Evolutionary conservation across 352 stramenopile genomes (phyloP), one percentile per base, ranked within the genome.

Genomic region (Globisporangium nodosum): DNA sequence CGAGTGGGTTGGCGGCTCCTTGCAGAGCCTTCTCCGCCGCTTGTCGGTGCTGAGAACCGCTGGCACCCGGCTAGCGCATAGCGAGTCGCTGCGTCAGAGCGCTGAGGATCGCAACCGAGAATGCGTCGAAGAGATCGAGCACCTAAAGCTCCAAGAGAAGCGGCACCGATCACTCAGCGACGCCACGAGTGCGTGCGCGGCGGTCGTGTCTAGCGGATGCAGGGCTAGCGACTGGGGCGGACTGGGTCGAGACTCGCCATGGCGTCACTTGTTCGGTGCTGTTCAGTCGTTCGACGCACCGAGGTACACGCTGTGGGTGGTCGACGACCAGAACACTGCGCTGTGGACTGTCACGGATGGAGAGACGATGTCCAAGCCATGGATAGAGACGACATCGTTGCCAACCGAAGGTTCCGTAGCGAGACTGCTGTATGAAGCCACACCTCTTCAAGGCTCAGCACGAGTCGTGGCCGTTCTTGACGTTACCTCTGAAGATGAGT

Each of bases 1-100:
- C 3, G 48, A 61, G 27, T 66, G 60, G 60, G 31, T 49, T 15
- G 24, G 60, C 6, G 31, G 4, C 20, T 52, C 48, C 30, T 24
- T 61, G 4, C 47, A 46, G 20, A 21, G 30, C 9, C 47, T 66
- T 15, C 24, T 66, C 11, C 18, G 48, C 0, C 47, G 50, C 6
- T 59, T 47, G 35, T 35, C 46, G 7, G 7, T 18, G 30, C 20
- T 35, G 39, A 48, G 42, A 9, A 15, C 6, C 2, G 33, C 40
- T 7, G 30, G 18, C n/a, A 15, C 6, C n/a, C 24, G 15, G 18
- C 24, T 27, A 3, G 30, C 18, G 3, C 21, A 54, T 2, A 16
- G 18, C 12, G 33, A 49, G 20, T 7, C 18, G 42, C 42, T 47
- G 5, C 40, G 45, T 24, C 8, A 33, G 3, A 16, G 3, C 53